phyloP scores from a whole-genome alignment of 163 green algal genomes.

The Chlorella variabilis region DNA sequence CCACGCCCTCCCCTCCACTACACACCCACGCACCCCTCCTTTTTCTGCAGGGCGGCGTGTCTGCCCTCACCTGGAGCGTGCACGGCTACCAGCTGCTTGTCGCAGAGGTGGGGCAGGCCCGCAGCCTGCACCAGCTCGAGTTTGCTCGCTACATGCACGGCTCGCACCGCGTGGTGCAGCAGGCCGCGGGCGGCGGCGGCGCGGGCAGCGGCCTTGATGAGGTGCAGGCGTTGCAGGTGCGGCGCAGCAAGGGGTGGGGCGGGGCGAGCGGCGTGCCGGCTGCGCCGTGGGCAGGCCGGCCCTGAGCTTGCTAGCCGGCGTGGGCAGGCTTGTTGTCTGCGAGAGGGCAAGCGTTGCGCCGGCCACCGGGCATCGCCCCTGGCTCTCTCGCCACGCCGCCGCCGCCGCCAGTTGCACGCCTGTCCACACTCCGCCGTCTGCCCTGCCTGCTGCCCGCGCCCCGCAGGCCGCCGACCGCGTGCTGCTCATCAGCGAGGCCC shows the following conservation, averaged over 20 bases:
- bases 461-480: constrained; percentile 76
- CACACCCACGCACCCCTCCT: too few relatives aligned
- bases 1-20: too few relatives aligned
- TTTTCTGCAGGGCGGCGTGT: constrained; percentile 49
- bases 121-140: constrained; percentile 34
- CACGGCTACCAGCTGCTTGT: constrained; percentile 72
- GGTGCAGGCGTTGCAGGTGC: constrained; percentile 78
- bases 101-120: constrained; percentile 35
- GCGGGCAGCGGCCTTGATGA: constrained; percentile 44
- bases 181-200: neutral
- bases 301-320: neutral
- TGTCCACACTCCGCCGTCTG: too few relatives aligned
- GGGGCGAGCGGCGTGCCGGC: neutral
- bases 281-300: neutral
- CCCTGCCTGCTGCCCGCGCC: too few relatives aligned
- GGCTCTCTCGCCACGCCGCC: too few relatives aligned
- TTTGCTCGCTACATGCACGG: constrained; percentile 40
- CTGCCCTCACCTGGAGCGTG: constrained; percentile 65
- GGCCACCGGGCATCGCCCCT: too few relatives aligned
- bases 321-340: too few relatives aligned
- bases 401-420: too few relatives aligned
- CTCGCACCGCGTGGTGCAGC: constrained; percentile 48
- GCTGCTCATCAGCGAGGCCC: constrained; percentile 73
- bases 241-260: neutral
- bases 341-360: too few relatives aligned